Percentiles rank a stretch among this genome's conserved stretches.
Evolutionary conservation across 257 asterid species (phyloP).

Genomic region (Mitragyna speciosa): DNA sequence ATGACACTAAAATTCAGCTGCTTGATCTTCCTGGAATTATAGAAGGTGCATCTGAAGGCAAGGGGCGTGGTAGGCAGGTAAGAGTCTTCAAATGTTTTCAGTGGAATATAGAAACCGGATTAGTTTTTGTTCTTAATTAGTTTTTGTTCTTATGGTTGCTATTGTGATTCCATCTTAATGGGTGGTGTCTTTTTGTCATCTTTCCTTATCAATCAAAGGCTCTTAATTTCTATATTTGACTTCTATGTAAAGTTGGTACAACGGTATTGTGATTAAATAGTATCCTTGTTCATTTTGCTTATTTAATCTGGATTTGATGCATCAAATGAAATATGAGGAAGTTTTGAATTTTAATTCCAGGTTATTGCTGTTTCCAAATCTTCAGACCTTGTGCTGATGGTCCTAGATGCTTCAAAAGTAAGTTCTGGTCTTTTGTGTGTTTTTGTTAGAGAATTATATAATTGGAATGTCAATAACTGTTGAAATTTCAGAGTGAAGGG

Average conservation of each 20-base stretch:
- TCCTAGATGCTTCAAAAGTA: constrained; percentile 72
- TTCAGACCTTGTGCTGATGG: constrained; percentile 92
- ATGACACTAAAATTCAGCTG: constrained; percentile 94
- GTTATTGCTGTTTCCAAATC: constrained; percentile 97
- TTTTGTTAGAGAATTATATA: background rate
- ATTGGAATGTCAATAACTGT: constrained; percentile 18
- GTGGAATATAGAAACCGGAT: too few relatives aligned
- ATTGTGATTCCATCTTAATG: background rate
- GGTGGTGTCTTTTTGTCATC: background rate
- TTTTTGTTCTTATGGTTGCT: background rate
- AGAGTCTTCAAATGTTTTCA: constrained; percentile 5
- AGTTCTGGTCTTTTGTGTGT: constrained; percentile 15
- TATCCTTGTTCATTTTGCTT: background rate
- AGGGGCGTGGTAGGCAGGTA: constrained; percentile 99
- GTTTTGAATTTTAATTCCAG: constrained; percentile 34
- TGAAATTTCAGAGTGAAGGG: constrained; percentile 86
- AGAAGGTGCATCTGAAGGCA: constrained; percentile 99
- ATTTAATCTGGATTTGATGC: background rate
- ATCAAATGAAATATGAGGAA: constrained; percentile 8
- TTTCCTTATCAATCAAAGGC: background rate
- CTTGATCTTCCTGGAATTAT: constrained; percentile 99
- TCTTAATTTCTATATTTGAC: background rate
- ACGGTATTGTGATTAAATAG: too few relatives aligned
- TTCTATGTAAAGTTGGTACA: background rate
- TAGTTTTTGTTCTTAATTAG: background rate